phyloP scores from a whole-genome alignment of 2,329 filamentous ascomycete species.

The Aspergillus bombycis region DNA sequence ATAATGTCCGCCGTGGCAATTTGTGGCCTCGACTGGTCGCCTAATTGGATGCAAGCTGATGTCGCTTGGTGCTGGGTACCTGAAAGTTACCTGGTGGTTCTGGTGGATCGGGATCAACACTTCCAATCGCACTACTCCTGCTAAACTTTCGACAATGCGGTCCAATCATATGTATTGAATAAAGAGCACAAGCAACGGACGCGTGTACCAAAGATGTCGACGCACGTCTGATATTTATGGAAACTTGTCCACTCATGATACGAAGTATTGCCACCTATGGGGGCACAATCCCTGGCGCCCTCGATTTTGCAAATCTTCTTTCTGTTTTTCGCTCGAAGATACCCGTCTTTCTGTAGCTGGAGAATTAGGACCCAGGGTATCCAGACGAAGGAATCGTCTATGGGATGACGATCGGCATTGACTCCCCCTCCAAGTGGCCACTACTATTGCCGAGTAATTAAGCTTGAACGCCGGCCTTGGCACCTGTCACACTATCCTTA shows the following conservation, averaged over 20 bases:
- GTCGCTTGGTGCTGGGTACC: background rate
- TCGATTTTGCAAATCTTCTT: background rate
- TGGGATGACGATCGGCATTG: constrained; percentile 9
- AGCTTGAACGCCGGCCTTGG: constrained; percentile 22
- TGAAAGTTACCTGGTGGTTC: background rate
- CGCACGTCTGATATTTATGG: constrained; percentile 2
- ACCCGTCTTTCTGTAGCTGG: background rate
- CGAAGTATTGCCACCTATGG: constrained; percentile 5
- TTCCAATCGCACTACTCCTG: constrained; percentile 4
- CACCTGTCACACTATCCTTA: constrained; percentile 10
- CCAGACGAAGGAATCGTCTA: constrained; percentile 1
- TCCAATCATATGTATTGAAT: constrained; percentile 5
- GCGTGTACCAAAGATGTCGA: constrained; percentile 1
- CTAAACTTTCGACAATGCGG: background rate
- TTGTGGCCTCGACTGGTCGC: background rate
- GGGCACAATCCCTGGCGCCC: background rate
- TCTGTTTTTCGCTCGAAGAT: background rate
- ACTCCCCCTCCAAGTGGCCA: constrained; percentile 3
- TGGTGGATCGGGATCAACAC: constrained; percentile 1
- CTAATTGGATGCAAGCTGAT: background rate
- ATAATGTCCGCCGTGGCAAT: constrained; percentile 9
- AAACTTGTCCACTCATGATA: background rate
- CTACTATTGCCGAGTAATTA: constrained; percentile 13
- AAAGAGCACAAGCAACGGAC: background rate
- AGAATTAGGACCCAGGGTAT: constrained; percentile 1